Evolutionary conservation across 177 flowering plant species (phyloP).

Genomic region (Telopea speciosissima): DNA sequence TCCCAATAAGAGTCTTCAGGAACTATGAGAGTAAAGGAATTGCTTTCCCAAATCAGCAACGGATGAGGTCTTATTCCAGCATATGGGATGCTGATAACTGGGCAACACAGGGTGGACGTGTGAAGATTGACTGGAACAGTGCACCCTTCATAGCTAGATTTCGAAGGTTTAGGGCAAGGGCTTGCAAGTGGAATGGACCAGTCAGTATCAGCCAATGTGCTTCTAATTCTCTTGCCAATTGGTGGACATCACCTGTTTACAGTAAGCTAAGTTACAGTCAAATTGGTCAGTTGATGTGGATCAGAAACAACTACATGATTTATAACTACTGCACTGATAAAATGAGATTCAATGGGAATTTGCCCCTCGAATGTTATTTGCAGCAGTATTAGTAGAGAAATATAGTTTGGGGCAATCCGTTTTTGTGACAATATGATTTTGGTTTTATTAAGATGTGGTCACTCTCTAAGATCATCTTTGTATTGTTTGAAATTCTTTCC

Average conservation of each 20-base stretch:
- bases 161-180: constrained; percentile 41
- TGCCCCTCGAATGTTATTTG: constrained; percentile 31
- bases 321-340: constrained; percentile 59
- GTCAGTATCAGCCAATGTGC: constrained; percentile 45
- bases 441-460: no score
- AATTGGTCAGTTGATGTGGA: constrained; percentile 26
- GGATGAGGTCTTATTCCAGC: constrained; percentile 61
- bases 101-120: constrained; percentile 77
- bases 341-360: constrained; percentile 27
- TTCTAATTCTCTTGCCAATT: constrained; percentile 34
- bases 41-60: constrained; percentile 60
- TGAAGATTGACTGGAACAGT: constrained; percentile 50
- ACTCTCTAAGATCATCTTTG: no score
- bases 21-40: constrained; percentile 57
- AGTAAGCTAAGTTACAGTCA: constrained; percentile 20
- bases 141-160: constrained; percentile 62
- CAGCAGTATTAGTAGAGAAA: no score
- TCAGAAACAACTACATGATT: constrained; percentile 29
- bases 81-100: constrained; percentile 82
- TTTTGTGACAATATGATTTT: no score
- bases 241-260: constrained; percentile 44
- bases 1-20: constrained; percentile 65
- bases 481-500: no score
- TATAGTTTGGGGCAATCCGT: no score
- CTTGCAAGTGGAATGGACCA: constrained; percentile 56